A percentile compares a stretch with the other conserved stretches of the same genome.
Conservation (phyloP, 495 filamentous ascomycete genomes). For the Annulohypoxylon stygium region DNA sequence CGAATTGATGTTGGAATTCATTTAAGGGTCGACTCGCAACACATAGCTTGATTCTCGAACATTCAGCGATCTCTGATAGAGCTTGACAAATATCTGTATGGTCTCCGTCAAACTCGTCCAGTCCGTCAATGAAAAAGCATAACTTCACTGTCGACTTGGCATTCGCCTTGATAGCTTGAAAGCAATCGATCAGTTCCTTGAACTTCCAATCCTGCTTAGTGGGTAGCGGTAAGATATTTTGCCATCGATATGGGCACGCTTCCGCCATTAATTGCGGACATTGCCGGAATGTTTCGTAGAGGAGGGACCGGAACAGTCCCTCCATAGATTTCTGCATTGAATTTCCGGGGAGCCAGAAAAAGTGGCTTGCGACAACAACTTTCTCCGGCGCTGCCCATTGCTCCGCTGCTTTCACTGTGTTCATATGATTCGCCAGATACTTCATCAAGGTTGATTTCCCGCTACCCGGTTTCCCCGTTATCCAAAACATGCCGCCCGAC, state of each 20-base stretch:
- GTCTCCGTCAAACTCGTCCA: neutral
- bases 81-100: neutral
- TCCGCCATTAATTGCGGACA: neutral
- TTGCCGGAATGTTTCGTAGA: neutral
- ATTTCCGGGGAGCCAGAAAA: neutral
- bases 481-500: neutral
- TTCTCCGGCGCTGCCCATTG: neutral
- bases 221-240: neutral
- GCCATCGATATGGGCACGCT: neutral
- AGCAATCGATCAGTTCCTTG: neutral
- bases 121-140: slow-evolving; percentile 6
- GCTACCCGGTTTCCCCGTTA: slow-evolving; percentile 10
- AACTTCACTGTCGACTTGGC: neutral
- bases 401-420: neutral
- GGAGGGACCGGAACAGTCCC: neutral
- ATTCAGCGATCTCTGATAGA: neutral
- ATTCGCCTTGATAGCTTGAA: slow-evolving; percentile 1
- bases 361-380: slow-evolving; percentile 1
- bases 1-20: slow-evolving; percentile 58
- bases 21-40: slow-evolving; percentile 64
- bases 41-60: slow-evolving; percentile 49
- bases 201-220: neutral
- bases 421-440: neutral
- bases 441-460: slow-evolving; percentile 11
- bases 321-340: neutral